Evolutionary conservation across 73 alveolate genomes (phyloP).

Genomic region (Uronychia binucleata): DNA sequence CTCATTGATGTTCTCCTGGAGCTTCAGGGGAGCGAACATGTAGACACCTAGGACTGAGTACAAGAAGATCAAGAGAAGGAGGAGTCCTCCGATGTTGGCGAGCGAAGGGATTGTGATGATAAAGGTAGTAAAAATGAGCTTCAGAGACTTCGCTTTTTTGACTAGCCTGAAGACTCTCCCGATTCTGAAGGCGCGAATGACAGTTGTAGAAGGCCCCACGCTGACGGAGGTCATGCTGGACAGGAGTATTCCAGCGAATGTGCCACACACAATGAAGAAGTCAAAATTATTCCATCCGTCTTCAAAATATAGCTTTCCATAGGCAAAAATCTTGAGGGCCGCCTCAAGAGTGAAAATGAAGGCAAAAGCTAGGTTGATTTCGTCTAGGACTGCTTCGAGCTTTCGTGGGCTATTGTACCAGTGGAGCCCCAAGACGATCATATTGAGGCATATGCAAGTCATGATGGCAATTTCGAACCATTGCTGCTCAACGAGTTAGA

Average conservation of each 20-base stretch:
- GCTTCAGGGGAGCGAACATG: constrained; percentile 51
- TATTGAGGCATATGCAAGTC: constrained; percentile 23
- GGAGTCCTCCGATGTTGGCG: constrained; percentile 58
- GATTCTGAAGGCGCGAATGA: constrained; percentile 50
- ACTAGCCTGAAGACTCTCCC: constrained; percentile 36
- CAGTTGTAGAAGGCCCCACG: constrained; percentile 22
- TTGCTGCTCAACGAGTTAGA: neutral
- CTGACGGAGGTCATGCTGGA: constrained; percentile 54
- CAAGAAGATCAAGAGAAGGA: constrained; percentile 37
- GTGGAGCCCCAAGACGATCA: constrained; percentile 6
- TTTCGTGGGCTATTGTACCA: constrained; percentile 32
- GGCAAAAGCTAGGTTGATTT: constrained; percentile 76
- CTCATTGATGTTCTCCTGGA: constrained; percentile 29
- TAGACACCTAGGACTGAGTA: constrained; percentile 55
- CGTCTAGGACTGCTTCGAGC: constrained; percentile 32
- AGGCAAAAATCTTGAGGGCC: constrained; percentile 9
- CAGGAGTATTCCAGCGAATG: constrained; percentile 10
- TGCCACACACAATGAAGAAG: neutral
- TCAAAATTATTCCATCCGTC: constrained; percentile 12
- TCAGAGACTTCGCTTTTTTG: constrained; percentile 21
- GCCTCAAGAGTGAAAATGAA: constrained; percentile 78
- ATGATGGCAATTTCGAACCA: constrained; percentile 7
- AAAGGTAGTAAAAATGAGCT: constrained; percentile 16
- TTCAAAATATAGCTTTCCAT: neutral
- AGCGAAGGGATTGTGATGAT: constrained; percentile 52